A percentile compares a stretch with the other conserved stretches of the same genome.
phyloP scores from a whole-genome alignment of 352 stramenopile genomes.

The Globisporangium cystogenes region DNA sequence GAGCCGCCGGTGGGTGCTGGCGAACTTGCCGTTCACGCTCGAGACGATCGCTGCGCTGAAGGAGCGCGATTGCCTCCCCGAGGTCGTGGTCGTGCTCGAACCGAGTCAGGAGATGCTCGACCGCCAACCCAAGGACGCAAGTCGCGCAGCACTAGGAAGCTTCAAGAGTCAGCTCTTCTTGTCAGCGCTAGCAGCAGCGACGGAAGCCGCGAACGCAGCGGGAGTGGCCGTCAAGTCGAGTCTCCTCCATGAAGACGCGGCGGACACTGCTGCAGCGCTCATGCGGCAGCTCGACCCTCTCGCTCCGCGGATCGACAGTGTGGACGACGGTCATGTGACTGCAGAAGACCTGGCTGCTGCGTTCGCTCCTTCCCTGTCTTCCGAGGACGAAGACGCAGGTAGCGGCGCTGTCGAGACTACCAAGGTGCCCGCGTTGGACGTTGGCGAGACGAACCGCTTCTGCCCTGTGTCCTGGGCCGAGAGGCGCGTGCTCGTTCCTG shows the following conservation, averaged over 20 bases:
- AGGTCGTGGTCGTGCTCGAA: slow-evolving; percentile 42
- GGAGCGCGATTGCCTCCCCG: slow-evolving; percentile 38
- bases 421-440: neutral
- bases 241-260: slow-evolving; percentile 4
- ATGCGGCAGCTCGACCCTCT: slow-evolving; percentile 29
- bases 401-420: neutral
- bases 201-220: slow-evolving; percentile 9
- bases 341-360: slow-evolving; percentile 22
- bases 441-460: slow-evolving; percentile 53
- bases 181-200: slow-evolving; percentile 12
- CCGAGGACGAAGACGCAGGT: slow-evolving; percentile 11
- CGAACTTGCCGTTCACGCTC: slow-evolving; percentile 33
- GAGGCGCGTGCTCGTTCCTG: slow-evolving; percentile 34
- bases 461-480: slow-evolving; percentile 56
- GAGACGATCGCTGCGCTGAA: slow-evolving; percentile 31
- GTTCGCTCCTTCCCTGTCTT: slow-evolving; percentile 17
- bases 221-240: slow-evolving; percentile 8
- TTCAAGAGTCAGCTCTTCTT: slow-evolving; percentile 27
- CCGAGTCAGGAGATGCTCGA: slow-evolving; percentile 14
- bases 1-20: slow-evolving; percentile 36
- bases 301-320: slow-evolving; percentile 33
- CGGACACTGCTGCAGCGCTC: slow-evolving; percentile 27
- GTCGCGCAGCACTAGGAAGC: slow-evolving; percentile 7
- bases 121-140: slow-evolving; percentile 12
- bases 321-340: slow-evolving; percentile 30